Base-by-base conservation (phyloP, 2,329 filamentous ascomycete genomes). In the Neofusicoccum kwambonambiense region DNA sequence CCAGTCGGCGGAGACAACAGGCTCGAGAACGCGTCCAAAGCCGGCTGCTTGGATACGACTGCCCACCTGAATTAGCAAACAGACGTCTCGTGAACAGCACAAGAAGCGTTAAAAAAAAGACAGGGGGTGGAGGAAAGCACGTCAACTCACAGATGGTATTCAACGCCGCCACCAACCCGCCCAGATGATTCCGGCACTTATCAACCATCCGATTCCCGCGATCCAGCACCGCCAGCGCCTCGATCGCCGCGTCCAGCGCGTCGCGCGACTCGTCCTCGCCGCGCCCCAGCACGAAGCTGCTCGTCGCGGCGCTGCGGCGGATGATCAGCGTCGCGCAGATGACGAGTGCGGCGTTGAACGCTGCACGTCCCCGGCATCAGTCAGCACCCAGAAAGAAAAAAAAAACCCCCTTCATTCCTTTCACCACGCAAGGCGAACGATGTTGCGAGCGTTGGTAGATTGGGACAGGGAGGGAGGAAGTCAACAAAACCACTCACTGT, bases 141-240 rank as follows among this genome's bases (percentile, higher is more conserved):
- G 27, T 7, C 4, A 11, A 41, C 51, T 56, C 12, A 56, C 51
- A 56, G 8, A 56, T 27, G 13, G 22, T 49, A 15, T 45, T 47
- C 35, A 61, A 8, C 47, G 51, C 60, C 2, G 34, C 31, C 9
- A 62, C 62, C 41, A 76, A 69, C 31, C 71, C 67, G 42, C 72
- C 65, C 7, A 77, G 64, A 45, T 74, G 76, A 12, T 66, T 64
- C 22, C 69, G 63, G 54, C 75, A 76, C 35, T 71, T 70, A 35
- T 75, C 72, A 2, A 76, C 66, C 62, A 75, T 69, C 8, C 69
- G 67, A 49, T 77, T 77, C 1, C 71, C 72, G 13, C 57, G 49
- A 45, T 77, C 74, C 0, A 77, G 69, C 12, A 62, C 65, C 0
- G 44, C 65, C 17, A 77, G 65, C 15, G 71, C 69, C 5, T 60